phyloP scores from a whole-genome alignment of 768 basidiomycete genomes.

The Pulveroboletus ravenelii region DNA sequence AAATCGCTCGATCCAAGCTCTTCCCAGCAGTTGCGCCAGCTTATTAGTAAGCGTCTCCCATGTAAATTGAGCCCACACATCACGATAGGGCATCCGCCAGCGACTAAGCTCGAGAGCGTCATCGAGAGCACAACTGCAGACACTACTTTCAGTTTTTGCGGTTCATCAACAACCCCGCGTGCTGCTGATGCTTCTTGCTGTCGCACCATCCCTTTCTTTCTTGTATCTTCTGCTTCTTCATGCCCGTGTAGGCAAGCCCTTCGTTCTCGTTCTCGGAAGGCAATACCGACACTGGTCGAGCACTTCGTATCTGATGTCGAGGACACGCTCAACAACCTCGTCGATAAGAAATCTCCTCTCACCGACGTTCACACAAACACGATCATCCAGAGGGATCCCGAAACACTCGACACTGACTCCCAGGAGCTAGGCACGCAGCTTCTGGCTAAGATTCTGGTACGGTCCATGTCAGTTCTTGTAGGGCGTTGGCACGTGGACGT shows the following conservation, averaged over 20 bases:
- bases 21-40: accelerated
- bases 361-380: accelerated
- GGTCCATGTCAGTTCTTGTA: neutral
- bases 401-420: neutral
- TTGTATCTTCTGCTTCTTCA: no score
- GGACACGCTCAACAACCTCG: neutral
- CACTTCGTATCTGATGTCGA: neutral
- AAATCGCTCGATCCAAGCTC: neutral
- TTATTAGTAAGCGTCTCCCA: neutral
- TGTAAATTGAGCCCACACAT: neutral
- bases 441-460: neutral
- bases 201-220: neutral
- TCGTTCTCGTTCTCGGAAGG: neutral
- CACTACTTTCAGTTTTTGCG: neutral
- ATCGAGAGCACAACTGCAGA: neutral
- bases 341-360: neutral
- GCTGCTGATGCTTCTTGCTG: neutral
- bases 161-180: neutral
- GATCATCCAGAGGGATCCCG: neutral
- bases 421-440: neutral
- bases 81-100: neutral
- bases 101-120: accelerated
- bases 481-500: neutral
- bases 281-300: accelerated
- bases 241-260: neutral